A percentile compares a stretch with the other conserved stretches of the same genome.
Evolutionary conservation across 2,329 filamentous ascomycete genomes (phyloP).

Genomic region (Ophiocordyceps polyrhachis-furcata): DNA sequence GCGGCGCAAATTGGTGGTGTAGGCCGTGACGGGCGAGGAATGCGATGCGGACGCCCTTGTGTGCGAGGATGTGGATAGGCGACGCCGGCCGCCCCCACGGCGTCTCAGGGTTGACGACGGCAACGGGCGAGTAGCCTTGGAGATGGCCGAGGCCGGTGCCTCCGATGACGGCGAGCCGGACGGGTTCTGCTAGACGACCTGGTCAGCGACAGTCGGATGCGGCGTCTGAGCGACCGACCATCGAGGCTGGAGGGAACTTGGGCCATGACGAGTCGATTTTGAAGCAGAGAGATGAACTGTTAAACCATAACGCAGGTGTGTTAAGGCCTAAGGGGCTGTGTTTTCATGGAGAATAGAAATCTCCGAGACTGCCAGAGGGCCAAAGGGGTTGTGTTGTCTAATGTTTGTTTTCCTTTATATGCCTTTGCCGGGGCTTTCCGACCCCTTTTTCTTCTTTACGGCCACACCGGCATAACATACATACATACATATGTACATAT

Average conservation of each 20-base stretch:
- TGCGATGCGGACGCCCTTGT: slow-evolving; percentile 64
- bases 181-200: slow-evolving; percentile 28
- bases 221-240: slow-evolving; percentile 28
- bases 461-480: too few species aligned
- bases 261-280: slow-evolving; percentile 18
- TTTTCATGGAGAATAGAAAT: too few species aligned
- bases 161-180: slow-evolving; percentile 78
- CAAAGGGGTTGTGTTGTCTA: too few species aligned
- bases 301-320: too few species aligned
- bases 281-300: too few species aligned
- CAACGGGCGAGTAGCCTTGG: slow-evolving; percentile 70
- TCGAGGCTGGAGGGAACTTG: slow-evolving; percentile 39
- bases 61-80: slow-evolving; percentile 72
- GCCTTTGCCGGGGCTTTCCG: too few species aligned
- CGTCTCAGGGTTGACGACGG: slow-evolving; percentile 55
- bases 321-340: too few species aligned
- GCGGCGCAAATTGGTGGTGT: slow-evolving; percentile 77
- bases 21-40: slow-evolving; percentile 87
- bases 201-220: background rate
- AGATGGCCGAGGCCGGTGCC: slow-evolving; percentile 84
- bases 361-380: too few species aligned
- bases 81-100: slow-evolving; percentile 72
- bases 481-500: too few species aligned
- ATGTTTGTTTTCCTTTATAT: too few species aligned
- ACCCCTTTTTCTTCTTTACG: too few species aligned